Conservation (phyloP, 2,329 filamentous ascomycete species). For the Zymoseptoria pseudotritici region DNA sequence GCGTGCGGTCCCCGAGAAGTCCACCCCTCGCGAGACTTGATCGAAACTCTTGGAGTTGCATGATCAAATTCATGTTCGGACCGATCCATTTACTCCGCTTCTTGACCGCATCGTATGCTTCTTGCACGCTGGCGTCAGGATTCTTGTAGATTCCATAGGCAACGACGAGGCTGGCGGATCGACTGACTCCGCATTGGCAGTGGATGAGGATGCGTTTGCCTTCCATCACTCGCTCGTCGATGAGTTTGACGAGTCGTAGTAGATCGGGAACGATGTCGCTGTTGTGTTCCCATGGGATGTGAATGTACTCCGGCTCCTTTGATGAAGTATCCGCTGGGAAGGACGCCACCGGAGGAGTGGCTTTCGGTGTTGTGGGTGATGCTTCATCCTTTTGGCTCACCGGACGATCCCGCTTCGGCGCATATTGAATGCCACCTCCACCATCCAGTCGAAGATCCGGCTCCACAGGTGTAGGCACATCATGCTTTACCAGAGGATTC, state of each 20-base stretch:
- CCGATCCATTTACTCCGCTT: constrained; percentile 80
- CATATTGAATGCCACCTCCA: constrained; percentile 29
- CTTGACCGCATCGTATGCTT: constrained; percentile 75
- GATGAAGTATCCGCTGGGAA: constrained; percentile 28
- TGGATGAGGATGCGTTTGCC: constrained; percentile 76
- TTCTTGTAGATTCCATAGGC: constrained; percentile 78
- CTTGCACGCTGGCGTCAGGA: constrained; percentile 68
- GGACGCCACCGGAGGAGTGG: constrained; percentile 38
- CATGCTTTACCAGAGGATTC: constrained; percentile 56
- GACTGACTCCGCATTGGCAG: constrained; percentile 78
- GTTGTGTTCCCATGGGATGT: constrained; percentile 83
- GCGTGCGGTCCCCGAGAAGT: constrained; percentile 26
- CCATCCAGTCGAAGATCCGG: constrained; percentile 29
- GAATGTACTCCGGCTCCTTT: constrained; percentile 69
- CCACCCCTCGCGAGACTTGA: constrained; percentile 38
- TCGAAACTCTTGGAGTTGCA: constrained; percentile 74
- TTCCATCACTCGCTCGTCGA: constrained; percentile 63
- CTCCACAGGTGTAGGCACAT: constrained; percentile 14
- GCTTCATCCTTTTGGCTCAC: constrained; percentile 14
- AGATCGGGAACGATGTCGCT: constrained; percentile 76
- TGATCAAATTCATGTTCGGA: constrained; percentile 87
- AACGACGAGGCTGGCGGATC: constrained; percentile 78
- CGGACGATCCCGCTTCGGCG: constrained; percentile 19
- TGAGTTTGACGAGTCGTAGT: constrained; percentile 65
- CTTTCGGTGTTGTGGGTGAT: constrained; percentile 46